Percentiles rank a stretch among this genome's conserved stretches.
Conservation (phyloP, 2,329 filamentous ascomycete genomes). For the Cladophialophora psammophila region DNA sequence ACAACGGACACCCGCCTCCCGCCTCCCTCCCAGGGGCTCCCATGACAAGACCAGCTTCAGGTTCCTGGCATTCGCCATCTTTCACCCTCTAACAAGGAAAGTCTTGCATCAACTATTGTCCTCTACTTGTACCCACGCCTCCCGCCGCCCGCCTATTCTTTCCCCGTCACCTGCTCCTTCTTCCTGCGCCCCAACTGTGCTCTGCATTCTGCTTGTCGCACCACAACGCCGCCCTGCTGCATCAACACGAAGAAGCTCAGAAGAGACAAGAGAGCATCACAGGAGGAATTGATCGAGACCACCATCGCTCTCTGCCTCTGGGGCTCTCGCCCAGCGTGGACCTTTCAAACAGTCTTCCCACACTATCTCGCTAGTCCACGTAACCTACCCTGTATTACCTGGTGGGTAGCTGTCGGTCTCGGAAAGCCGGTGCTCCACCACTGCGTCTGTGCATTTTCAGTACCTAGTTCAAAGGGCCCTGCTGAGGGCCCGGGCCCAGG, state of each 20-base stretch:
- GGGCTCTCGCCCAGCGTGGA: not conserved
- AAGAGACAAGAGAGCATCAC: not conserved
- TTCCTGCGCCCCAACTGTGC: not conserved
- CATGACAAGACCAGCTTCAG: constrained; percentile 7
- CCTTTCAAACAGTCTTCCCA: not conserved
- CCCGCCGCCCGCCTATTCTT: not conserved
- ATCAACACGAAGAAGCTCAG: not conserved
- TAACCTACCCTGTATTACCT: not conserved
- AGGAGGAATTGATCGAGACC: not conserved
- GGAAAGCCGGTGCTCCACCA: constrained; percentile 8
- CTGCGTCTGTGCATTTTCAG: not conserved
- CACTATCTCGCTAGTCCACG: not conserved
- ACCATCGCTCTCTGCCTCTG: not conserved
- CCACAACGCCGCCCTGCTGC: not conserved
- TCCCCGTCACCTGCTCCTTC: not conserved
- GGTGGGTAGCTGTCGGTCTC: constrained; percentile 16
- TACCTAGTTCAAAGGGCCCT: not conserved
- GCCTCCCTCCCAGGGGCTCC: no score
- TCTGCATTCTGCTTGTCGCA: not conserved
- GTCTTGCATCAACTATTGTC: not conserved
- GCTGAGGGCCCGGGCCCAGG: constrained; percentile 10
- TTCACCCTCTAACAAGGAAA: not conserved
- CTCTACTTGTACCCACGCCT: not conserved
- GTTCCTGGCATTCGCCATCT: constrained; percentile 17
- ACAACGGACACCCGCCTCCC: no score